Evolutionary conservation across 2,329 filamentous ascomycete genomes (phyloP).

Genomic region (Neofusicoccum laricinum): DNA sequence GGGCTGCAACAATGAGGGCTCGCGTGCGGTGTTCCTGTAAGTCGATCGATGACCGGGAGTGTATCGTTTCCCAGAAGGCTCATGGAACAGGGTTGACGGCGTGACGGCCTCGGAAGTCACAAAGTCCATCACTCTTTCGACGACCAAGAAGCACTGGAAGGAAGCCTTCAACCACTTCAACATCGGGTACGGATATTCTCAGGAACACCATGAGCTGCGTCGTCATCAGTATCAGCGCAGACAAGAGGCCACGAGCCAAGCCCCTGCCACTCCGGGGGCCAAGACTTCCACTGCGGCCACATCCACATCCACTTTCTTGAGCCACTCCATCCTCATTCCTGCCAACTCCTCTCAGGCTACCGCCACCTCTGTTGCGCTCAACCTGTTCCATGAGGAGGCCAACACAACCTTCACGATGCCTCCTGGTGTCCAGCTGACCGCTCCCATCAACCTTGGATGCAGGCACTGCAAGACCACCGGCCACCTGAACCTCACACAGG

Average conservation of each 20-base stretch:
- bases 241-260: no score
- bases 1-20: conserved; percentile 35
- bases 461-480: conserved; percentile 35
- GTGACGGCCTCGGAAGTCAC: conserved; percentile 25
- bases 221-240: background rate
- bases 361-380: conserved; percentile 21
- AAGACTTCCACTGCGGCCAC: background rate
- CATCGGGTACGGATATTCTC: conserved; percentile 32
- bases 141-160: conserved; percentile 27
- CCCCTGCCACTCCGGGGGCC: background rate
- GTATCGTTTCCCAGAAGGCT: background rate
- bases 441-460: conserved; percentile 33
- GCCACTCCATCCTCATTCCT: conserved; percentile 22
- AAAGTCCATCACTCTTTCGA: conserved; percentile 26
- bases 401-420: conserved; percentile 26
- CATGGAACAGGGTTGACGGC: conserved; percentile 23
- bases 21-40: conserved; percentile 34
- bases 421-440: conserved; percentile 18
- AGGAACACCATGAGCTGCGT: conserved; percentile 29
- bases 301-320: conserved; percentile 12
- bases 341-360: conserved; percentile 20
- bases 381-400: conserved; percentile 24
- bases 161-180: conserved; percentile 30
- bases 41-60: background rate
- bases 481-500: conserved; percentile 30